Base-by-base conservation (phyloP, 768 basidiomycete species). In the Leccinum boreale region DNA sequence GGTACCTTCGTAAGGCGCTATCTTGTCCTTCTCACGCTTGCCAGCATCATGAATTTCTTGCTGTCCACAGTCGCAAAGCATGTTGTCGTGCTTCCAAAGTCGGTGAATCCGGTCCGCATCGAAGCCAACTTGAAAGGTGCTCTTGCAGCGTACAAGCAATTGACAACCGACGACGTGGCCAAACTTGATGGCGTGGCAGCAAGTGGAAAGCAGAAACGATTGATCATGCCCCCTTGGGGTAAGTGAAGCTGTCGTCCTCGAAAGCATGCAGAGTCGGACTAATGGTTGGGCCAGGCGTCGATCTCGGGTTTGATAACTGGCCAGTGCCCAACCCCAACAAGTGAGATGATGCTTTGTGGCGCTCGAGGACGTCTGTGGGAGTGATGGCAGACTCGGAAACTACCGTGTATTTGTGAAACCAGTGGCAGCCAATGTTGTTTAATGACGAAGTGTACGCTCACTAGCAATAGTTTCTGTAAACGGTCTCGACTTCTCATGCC, bases 231-330 rank as follows among this genome's bases (percentile, higher is more conserved):
- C 28, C 80, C 81, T 15, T 90, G 87, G 87, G 86, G 86, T 86
- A 71, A 65, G 84, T 81, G 53, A 51, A 23, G 15, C 12, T 54
- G 23, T 39, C 45, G 1, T 21, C 50, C 50, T 57, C 42, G 28
- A 52, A 55, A 21, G 53, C 45, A 28, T 26, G 21, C 31, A 28
- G 39, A 17, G n/a, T 45, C 61, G 33, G 58, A 42, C 63, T 69
- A 59, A 64, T 12, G 61, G 24, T 36, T 23, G 50, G 55, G 24
- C 52, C 60, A 85, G 84, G 83, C 50, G 74, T 87, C 54, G 84
- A 86, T 49, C 81, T 88, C 49, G 86, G 86, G 9, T 88, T 89
- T 64, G 85, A 85, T n/a, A 73, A 88, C 66, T 87, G 86, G 87
- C 68, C 72, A 15, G 24, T 39, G 35, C 49, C 55, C 28, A 58